Percentiles rank a stretch among this genome's conserved stretches.
phyloP scores from a whole-genome alignment of 164 flowering plant genomes.

The Liquidambar formosana region DNA sequence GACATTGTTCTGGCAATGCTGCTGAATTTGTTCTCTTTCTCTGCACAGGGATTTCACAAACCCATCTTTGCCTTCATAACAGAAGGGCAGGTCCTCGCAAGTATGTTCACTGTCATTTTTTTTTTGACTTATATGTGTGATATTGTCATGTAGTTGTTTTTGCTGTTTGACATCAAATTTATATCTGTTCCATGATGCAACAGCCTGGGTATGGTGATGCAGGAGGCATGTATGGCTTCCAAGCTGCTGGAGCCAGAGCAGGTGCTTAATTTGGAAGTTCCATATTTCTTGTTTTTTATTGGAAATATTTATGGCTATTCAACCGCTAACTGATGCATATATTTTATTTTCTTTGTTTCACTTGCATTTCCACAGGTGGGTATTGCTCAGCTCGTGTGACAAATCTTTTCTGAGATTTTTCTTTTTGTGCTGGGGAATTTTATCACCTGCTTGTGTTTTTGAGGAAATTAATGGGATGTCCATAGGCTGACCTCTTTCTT shows the following conservation, averaged over 20 bases:
- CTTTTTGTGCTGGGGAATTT: slow-evolving; percentile 12
- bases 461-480: background rate
- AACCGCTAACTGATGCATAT: slow-evolving; percentile 14
- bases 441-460: background rate
- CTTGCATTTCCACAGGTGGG: slow-evolving; percentile 93
- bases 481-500: background rate
- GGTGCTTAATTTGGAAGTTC: slow-evolving; percentile 32
- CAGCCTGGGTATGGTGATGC: slow-evolving; percentile 82
- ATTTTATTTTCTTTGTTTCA: slow-evolving; percentile 39
- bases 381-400: slow-evolving; percentile 14
- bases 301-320: background rate
- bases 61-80: slow-evolving; percentile 86
- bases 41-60: slow-evolving; percentile 78
- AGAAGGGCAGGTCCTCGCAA: slow-evolving; percentile 83
- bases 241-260: slow-evolving; percentile 50
- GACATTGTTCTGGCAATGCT: background rate
- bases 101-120: slow-evolving; percentile 36
- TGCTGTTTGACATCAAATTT: slow-evolving; percentile 1
- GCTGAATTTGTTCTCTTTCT: background rate
- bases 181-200: slow-evolving; percentile 12
- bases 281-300: background rate
- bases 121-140: background rate
- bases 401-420: slow-evolving; percentile 10
- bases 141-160: background rate
- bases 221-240: slow-evolving; percentile 59